Evolutionary conservation across 2,329 filamentous ascomycete genomes (phyloP).

Genomic region (Fusarium haematococcum): DNA sequence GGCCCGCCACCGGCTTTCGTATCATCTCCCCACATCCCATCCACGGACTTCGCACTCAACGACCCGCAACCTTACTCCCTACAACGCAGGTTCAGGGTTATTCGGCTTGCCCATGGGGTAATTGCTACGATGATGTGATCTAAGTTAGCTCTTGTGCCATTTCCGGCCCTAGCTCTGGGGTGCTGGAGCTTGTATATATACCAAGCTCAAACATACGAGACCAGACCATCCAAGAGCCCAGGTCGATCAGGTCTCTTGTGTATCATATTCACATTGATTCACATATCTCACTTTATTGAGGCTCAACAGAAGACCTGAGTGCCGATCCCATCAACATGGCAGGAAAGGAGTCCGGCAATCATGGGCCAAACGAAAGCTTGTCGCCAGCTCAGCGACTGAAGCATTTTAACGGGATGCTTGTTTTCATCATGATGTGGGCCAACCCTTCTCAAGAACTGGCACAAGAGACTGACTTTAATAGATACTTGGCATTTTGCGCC

Average conservation of each 20-base stretch:
- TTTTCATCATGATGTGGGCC: constrained; percentile 31
- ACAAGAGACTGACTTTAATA: background rate
- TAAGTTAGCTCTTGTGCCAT: background rate
- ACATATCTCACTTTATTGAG: no score
- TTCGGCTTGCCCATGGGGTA: background rate
- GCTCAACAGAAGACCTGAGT: background rate
- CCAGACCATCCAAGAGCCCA: background rate
- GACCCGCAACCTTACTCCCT: background rate
- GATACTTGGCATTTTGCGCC: constrained; percentile 42
- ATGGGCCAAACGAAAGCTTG: background rate
- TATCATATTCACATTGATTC: background rate
- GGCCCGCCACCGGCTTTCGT: background rate
- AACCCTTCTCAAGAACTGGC: fast-evolving
- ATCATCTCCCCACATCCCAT: background rate
- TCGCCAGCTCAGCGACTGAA: background rate
- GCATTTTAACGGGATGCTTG: constrained; percentile 17
- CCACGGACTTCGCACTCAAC: background rate
- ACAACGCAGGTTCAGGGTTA: background rate
- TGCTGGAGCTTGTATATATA: background rate
- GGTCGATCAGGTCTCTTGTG: background rate
- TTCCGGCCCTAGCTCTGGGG: background rate
- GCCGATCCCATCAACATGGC: background rate
- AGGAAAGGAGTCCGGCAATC: background rate
- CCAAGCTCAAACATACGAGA: background rate
- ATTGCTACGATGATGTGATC: constrained; percentile 1